Base-by-base conservation (phyloP, 2,329 filamentous ascomycete species). In the Colletotrichum liriopes region DNA sequence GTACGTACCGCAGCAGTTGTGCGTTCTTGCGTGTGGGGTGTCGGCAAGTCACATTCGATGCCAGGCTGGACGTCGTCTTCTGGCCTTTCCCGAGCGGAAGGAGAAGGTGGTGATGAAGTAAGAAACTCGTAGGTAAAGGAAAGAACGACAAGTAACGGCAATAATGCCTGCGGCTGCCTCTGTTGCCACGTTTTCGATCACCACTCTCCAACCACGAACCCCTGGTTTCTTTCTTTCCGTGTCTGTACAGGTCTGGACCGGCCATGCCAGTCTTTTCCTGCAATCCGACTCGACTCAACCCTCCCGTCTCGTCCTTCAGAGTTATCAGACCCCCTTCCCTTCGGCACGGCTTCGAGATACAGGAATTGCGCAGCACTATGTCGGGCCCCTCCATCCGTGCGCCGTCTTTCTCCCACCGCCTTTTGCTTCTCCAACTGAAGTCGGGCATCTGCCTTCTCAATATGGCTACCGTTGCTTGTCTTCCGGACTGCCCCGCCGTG, bases 351-450 rank as follows among this genome's bases (percentile, higher is more conserved):
- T 26, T 26, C 23, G 23, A 26, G 23, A 32, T 23, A 43, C 65
- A 43, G 41, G 29, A 32, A 43, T 3, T 47, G 11, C 18, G 23
- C 55, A 45, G 12, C 18, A 23, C 23, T 20, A 23, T 32, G 20
- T 54, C 43, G 35, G 9, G 35, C n/a, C 47, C 37, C 58, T 67
- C 65, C 45, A 55, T 45, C 59, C 59, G 35, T 56, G 62, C 49
- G 18, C 47, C 58, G n/a, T 5, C 41, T 45, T 61, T 23, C 35
- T 39, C 43, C 67, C 64, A 67, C 68, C 64, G 56, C 64, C 56
- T 49, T 67, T 67, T 62, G n/a, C 39, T 20, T 26, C 58, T 55
- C 18, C 41, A 35, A 56, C 47, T 56, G n/a, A 47, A 55, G n/a
- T 43, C 35, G 32, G 49, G 26, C 63, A 55, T 20, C 41, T 41